Evolutionary conservation across 495 filamentous ascomycete species (phyloP).

Genomic region (Aspergillus carlsbadensis): DNA sequence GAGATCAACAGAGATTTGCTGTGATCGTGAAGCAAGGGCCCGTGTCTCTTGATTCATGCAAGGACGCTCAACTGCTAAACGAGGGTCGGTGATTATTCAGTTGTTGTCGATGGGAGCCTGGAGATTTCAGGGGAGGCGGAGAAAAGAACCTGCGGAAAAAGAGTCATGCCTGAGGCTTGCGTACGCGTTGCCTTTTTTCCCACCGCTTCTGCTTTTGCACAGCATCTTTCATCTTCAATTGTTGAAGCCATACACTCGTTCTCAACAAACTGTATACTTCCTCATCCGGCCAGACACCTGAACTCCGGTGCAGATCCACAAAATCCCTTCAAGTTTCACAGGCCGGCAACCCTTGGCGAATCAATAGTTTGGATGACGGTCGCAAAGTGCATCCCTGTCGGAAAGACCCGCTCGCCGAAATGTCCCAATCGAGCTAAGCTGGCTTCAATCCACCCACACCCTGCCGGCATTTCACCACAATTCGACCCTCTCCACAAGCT

Average conservation of each 20-base stretch:
- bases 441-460: background rate
- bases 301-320: no score
- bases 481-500: background rate
- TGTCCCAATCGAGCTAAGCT: slow-evolving; percentile 1
- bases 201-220: background rate
- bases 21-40: background rate
- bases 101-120: background rate
- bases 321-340: no score
- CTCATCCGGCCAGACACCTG: no score
- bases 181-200: background rate
- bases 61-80: background rate
- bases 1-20: background rate
- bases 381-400: background rate
- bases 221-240: background rate
- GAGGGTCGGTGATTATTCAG: background rate
- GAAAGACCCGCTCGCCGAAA: slow-evolving; percentile 5
- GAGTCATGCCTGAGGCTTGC: background rate
- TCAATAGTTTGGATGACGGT: background rate
- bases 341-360: background rate
- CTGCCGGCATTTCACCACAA: background rate
- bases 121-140: background rate
- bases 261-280: no score
- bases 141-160: background rate
- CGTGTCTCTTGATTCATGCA: background rate
- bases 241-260: background rate